A percentile compares a stretch with the other conserved stretches of the same genome.
Conservation (phyloP, 2,329 filamentous ascomycete genomes). For the Juglanconis oblonga region DNA sequence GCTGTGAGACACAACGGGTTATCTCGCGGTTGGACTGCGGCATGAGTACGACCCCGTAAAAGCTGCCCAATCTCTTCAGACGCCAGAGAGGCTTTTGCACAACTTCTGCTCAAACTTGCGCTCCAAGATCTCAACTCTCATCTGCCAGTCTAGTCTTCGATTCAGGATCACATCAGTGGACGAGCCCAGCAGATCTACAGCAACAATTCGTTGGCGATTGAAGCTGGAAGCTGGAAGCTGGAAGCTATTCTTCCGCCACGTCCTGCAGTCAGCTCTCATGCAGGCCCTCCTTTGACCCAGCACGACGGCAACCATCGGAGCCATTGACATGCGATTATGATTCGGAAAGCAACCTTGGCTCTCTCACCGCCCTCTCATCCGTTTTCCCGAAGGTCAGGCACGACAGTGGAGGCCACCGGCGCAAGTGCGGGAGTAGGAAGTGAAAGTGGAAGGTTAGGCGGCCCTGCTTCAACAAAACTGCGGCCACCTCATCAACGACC, state of each 20-base stretch:
- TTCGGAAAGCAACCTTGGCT: slow-evolving; percentile 1
- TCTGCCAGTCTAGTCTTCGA: background rate
- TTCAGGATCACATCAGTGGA: background rate
- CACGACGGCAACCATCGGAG: background rate
- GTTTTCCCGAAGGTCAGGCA: slow-evolving; percentile 8
- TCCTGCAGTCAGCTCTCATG: background rate
- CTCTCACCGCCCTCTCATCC: slow-evolving; percentile 13
- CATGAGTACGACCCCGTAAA: background rate
- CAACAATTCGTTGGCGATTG: background rate
- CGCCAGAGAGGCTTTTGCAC: background rate
- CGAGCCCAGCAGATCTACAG: background rate
- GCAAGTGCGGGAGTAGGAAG: slow-evolving; percentile 1
- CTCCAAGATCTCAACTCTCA: background rate
- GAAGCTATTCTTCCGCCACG: background rate
- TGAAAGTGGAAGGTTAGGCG: slow-evolving; percentile 1
- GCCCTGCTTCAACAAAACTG: background rate
- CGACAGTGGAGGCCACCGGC: slow-evolving; percentile 4
- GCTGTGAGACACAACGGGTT: too few relatives aligned
- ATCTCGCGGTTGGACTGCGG: background rate
- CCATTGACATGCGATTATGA: slow-evolving; percentile 14
- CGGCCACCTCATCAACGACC: background rate
- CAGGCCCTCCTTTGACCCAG: background rate
- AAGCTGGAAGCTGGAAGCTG: background rate
- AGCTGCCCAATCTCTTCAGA: background rate
- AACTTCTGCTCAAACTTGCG: background rate